Percentiles rank a stretch among this genome's conserved stretches.
Conservation (phyloP, 2,329 filamentous ascomycete species). For the Pseudocercospora fuligena region DNA sequence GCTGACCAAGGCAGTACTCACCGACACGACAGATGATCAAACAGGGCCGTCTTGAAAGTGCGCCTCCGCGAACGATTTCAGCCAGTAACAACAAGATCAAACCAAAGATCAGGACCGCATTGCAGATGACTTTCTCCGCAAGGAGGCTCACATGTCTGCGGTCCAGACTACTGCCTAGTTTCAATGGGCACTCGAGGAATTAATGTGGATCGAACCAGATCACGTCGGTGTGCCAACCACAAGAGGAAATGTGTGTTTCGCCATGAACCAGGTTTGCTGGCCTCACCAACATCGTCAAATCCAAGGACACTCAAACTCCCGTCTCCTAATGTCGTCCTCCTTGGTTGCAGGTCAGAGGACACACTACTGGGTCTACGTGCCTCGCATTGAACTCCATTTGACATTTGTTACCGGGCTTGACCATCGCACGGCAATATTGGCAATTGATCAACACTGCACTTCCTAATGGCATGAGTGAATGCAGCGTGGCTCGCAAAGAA, state of each 20-base stretch:
- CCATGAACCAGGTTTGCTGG: constrained; percentile 1
- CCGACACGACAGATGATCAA: neutral
- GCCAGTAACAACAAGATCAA: neutral
- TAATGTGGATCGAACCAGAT: neutral
- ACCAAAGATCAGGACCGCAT: neutral
- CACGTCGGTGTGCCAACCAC: neutral
- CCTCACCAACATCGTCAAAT: neutral
- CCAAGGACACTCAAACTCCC: neutral
- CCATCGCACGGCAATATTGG: neutral
- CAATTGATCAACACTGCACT: neutral
- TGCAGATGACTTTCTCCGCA: constrained; percentile 1
- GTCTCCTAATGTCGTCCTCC: neutral
- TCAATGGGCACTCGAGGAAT: neutral
- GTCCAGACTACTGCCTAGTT: constrained; percentile 1
- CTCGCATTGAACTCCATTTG: too few relatives aligned
- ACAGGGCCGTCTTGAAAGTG: neutral
- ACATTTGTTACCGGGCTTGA: too few relatives aligned
- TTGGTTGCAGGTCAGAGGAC: neutral
- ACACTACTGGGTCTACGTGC: too few relatives aligned
- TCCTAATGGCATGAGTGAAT: neutral
- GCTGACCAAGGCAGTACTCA: neutral
- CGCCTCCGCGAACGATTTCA: neutral
- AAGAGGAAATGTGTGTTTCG: constrained; percentile 4
- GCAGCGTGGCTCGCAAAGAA: too few relatives aligned
- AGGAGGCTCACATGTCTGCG: neutral